Evolutionary conservation across 139 green algal genomes (phyloP).

Genomic region (Tetratostichococcus sp.): DNA sequence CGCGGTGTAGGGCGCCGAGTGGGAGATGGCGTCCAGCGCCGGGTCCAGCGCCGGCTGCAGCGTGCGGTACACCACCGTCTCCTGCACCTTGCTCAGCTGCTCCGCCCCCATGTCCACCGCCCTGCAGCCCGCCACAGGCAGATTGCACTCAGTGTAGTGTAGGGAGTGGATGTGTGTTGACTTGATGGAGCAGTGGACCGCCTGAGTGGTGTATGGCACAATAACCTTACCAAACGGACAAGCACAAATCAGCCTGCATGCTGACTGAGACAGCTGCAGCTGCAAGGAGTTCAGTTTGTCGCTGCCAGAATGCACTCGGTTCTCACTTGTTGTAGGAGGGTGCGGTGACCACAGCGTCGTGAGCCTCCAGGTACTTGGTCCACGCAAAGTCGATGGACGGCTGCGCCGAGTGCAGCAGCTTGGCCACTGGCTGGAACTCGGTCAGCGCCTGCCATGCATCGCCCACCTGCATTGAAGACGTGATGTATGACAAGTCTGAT

Average conservation of each 20-base stretch:
- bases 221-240: too few species aligned
- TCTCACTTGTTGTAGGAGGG: constrained; percentile 9
- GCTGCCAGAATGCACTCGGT: too few species aligned
- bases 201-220: too few species aligned
- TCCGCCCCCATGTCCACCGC: not conserved
- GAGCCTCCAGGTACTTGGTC: constrained; percentile 20
- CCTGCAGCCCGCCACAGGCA: too few species aligned
- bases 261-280: too few species aligned
- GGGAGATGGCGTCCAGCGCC: constrained; percentile 19
- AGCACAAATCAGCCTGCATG: too few species aligned
- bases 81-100: not conserved
- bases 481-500: too few species aligned
- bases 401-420: constrained; percentile 12
- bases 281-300: too few species aligned
- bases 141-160: too few species aligned
- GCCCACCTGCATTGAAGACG: too few species aligned
- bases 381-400: constrained; percentile 18
- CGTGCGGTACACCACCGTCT: not conserved
- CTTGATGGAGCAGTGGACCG: too few species aligned
- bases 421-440: not conserved
- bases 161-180: too few species aligned
- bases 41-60: constrained; percentile 6
- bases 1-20: constrained; percentile 17
- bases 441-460: not conserved
- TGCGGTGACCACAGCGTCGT: constrained; percentile 13